Evolutionary conservation across 2,329 filamentous ascomycete species (phyloP).

Genomic region (Phaeoacremonium minimum): DNA sequence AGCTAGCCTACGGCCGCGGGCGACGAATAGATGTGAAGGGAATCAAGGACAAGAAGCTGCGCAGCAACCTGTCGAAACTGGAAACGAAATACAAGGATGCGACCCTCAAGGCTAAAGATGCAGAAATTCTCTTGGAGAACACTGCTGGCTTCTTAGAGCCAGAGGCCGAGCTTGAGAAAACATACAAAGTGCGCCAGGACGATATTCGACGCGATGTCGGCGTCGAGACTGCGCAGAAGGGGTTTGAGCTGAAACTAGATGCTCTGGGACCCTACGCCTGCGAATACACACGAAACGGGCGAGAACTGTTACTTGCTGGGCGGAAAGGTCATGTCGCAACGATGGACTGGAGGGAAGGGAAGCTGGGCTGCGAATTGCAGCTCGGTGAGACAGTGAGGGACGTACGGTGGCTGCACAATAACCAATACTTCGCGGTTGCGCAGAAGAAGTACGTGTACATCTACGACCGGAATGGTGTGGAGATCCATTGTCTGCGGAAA

Average conservation of each 20-base stretch:
- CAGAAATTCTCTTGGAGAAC: constrained; percentile 90
- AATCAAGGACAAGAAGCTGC: constrained; percentile 86
- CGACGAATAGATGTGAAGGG: constrained; percentile 66
- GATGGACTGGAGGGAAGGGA: constrained; percentile 94
- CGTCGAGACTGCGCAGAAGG: constrained; percentile 83
- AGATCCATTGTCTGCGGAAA: constrained; percentile 86
- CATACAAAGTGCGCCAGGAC: constrained; percentile 87
- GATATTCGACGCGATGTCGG: constrained; percentile 74
- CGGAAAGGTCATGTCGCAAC: constrained; percentile 92
- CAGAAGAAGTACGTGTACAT: constrained; percentile 98
- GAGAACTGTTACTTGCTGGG: constrained; percentile 79
- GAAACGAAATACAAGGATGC: constrained; percentile 83
- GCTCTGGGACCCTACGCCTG: constrained; percentile 80
- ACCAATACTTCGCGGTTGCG: constrained; percentile 89
- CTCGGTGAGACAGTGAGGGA: constrained; percentile 87
- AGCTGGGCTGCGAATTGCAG: constrained; percentile 86
- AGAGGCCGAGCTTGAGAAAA: constrained; percentile 83
- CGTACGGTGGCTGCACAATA: constrained; percentile 89
- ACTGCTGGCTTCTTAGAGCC: constrained; percentile 80
- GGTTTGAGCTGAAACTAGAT: constrained; percentile 83
- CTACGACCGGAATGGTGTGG: constrained; percentile 86
- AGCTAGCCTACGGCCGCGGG: constrained; percentile 81
- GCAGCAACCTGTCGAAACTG: constrained; percentile 70
- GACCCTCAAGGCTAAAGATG: constrained; percentile 81
- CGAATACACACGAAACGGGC: constrained; percentile 87